phyloP scores from a whole-genome alignment of 768 basidiomycete species.

The Lyophyllum atratum region DNA sequence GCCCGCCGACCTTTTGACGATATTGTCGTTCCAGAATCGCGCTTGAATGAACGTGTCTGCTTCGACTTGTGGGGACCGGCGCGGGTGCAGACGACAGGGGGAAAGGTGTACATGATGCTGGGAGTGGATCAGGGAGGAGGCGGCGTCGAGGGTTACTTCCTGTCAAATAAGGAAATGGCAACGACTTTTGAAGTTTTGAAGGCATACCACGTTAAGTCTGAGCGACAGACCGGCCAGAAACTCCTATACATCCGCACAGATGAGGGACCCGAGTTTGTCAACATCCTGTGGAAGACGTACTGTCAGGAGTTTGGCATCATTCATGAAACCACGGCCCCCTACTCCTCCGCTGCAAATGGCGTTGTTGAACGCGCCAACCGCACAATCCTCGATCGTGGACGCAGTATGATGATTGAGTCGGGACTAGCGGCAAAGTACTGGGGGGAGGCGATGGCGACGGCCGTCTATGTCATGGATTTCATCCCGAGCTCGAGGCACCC shows the following conservation, averaged over 20 bases:
- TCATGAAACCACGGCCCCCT: background rate
- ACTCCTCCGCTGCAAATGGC: background rate
- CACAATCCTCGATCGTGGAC: background rate
- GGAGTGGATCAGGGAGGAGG: background rate
- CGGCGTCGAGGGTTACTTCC: background rate
- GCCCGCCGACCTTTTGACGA: background rate
- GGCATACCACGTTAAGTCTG: background rate
- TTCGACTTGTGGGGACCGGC: background rate
- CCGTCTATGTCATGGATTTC: background rate
- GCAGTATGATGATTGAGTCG: slow-evolving; percentile 15
- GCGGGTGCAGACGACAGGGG: background rate
- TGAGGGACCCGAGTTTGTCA: background rate
- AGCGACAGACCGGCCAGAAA: background rate
- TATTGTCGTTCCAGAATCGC: background rate
- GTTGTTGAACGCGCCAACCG: background rate
- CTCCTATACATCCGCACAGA: background rate
- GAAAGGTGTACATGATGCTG: background rate
- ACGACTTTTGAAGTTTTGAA: background rate
- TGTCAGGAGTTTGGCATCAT: background rate
- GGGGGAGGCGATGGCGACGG: slow-evolving; percentile 13
- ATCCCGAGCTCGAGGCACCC: slow-evolving; percentile 12
- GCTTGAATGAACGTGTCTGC: background rate
- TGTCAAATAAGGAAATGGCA: background rate
- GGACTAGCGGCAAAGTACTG: slow-evolving; percentile 16
- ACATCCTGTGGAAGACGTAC: background rate